phyloP scores from a whole-genome alignment of 805 yeast genomes.

The Candida endomychidarum region DNA sequence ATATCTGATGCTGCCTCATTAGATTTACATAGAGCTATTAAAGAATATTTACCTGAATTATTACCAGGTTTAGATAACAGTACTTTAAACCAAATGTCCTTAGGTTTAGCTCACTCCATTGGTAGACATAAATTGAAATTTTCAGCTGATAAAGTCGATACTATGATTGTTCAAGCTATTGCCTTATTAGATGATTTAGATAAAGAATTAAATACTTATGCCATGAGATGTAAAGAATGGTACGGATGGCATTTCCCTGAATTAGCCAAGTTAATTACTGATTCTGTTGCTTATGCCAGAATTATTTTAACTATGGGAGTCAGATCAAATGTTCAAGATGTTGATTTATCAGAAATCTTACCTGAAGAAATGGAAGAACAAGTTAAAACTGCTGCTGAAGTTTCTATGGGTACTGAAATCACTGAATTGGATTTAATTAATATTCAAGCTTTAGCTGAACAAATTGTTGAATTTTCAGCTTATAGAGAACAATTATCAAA shows the following conservation, averaged over 20 bases:
- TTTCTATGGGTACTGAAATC: slow-evolving; percentile 99
- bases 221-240: slow-evolving; percentile 99
- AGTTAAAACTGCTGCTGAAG: slow-evolving; percentile 95
- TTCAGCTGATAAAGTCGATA: slow-evolving; percentile 97
- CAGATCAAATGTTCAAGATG: slow-evolving; percentile 85
- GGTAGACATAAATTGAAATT: slow-evolving; percentile 98
- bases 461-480: slow-evolving; percentile 92
- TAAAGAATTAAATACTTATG: slow-evolving; percentile 96
- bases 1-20: slow-evolving; percentile 93
- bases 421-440: slow-evolving; percentile 86
- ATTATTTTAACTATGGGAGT: slow-evolving; percentile 91
- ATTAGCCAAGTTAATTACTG: slow-evolving; percentile 94
- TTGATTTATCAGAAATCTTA: slow-evolving; percentile 64
- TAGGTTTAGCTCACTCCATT: slow-evolving; percentile 97
- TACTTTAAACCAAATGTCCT: slow-evolving; percentile 89
- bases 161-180: slow-evolving; percentile 98
- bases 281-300: slow-evolving; percentile 95
- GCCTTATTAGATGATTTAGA: slow-evolving; percentile 95
- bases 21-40: slow-evolving; percentile 92
- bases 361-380: slow-evolving; percentile 49
- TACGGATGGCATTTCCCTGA: slow-evolving; percentile 99
- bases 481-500: slow-evolving; percentile 95
- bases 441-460: slow-evolving; percentile 89
- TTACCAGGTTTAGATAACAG: slow-evolving; percentile 89
- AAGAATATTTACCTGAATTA: slow-evolving; percentile 90